phyloP scores from a whole-genome alignment of 306 rosid genomes.

The Pterocarpus macrocarpus region DNA sequence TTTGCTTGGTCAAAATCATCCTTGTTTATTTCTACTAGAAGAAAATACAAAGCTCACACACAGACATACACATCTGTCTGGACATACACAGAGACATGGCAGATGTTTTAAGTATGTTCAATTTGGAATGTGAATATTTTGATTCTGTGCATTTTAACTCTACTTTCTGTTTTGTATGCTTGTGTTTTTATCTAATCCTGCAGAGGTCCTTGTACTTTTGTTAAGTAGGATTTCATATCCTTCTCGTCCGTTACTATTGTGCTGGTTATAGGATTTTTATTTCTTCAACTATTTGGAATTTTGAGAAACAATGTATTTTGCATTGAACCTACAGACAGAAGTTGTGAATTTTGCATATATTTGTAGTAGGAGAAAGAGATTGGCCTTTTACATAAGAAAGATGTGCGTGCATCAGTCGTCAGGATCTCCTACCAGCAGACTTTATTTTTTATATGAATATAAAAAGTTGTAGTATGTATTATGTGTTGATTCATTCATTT shows the following conservation, averaged over 20 bases:
- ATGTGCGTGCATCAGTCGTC: slow-evolving; percentile 21
- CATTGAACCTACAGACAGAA: background rate
- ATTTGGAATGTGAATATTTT: no score
- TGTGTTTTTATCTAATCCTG: background rate
- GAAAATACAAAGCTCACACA: slow-evolving; percentile 2
- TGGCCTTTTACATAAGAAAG: slow-evolving; percentile 1
- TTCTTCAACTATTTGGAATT: background rate
- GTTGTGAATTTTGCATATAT: background rate
- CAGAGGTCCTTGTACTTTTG: background rate
- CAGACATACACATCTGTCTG: no score
- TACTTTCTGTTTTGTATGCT: no score
- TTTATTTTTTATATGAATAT: slow-evolving; percentile 10
- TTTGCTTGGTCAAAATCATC: slow-evolving; percentile 22
- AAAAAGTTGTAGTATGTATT: background rate
- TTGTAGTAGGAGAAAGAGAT: background rate
- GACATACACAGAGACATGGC: no score
- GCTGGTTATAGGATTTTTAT: background rate
- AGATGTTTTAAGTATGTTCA: no score
- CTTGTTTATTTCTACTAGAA: slow-evolving; percentile 5
- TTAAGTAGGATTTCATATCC: background rate
- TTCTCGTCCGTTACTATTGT: background rate
- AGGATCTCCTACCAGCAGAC: slow-evolving; percentile 17
- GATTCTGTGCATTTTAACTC: no score
- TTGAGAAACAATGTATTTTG: background rate
- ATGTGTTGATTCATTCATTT: background rate